Percentiles rank a stretch among this genome's conserved stretches.
Conservation (phyloP, 2,329 filamentous ascomycete species). For the Calonectria hongkongensis region DNA sequence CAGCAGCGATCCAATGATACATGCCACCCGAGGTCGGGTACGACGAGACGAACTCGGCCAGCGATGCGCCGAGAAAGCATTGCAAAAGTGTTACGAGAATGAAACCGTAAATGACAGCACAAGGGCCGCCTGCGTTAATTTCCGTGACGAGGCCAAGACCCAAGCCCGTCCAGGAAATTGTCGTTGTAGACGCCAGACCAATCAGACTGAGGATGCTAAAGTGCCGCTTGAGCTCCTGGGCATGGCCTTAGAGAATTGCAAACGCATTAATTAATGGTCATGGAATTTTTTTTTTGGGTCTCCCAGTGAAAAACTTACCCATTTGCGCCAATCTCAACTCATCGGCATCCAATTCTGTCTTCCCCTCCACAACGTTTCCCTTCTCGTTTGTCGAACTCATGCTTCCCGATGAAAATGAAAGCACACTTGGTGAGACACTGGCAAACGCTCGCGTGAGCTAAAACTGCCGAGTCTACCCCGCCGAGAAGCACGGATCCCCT, state of each 20-base stretch:
- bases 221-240: constrained; percentile 68
- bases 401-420: neutral
- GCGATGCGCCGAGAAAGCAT: constrained; percentile 65
- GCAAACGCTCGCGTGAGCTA: constrained; percentile 10
- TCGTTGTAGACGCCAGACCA: constrained; percentile 69
- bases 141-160: constrained; percentile 67
- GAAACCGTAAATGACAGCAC: constrained; percentile 70
- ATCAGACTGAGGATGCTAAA: constrained; percentile 69
- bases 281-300: neutral
- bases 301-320: constrained; percentile 56
- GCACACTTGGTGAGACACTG: constrained; percentile 21
- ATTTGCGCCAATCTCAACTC: constrained; percentile 66
- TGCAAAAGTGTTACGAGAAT: constrained; percentile 68
- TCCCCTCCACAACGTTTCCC: constrained; percentile 23
- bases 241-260: constrained; percentile 60
- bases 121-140: constrained; percentile 68
- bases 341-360: constrained; percentile 57
- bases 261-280: constrained; percentile 2
- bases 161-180: constrained; percentile 70
- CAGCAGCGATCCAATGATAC: constrained; percentile 71
- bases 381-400: constrained; percentile 34
- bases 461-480: constrained; percentile 25
- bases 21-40: constrained; percentile 70
- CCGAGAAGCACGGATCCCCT: constrained; percentile 31
- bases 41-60: constrained; percentile 65